phyloP scores from a whole-genome alignment of 2,329 filamentous ascomycete genomes.

The Harringtonia aguacate region DNA sequence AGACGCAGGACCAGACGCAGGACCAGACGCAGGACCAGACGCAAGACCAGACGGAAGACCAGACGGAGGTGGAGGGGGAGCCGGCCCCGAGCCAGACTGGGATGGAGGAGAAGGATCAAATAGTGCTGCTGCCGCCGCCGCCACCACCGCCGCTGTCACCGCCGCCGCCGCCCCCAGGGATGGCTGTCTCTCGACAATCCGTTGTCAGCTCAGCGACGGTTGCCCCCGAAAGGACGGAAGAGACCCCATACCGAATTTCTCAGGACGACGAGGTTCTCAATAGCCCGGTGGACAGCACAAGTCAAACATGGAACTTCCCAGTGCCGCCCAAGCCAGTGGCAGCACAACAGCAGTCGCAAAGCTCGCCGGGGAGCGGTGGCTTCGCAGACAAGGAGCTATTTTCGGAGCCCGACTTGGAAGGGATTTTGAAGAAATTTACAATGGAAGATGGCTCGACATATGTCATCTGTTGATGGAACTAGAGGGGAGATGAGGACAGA shows the following conservation, averaged over 20 bases:
- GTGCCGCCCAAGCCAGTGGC: constrained; percentile 2
- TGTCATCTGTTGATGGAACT: constrained; percentile 7
- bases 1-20: not conserved
- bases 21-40: not conserved
- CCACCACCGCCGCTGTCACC: not conserved
- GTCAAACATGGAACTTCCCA: constrained; percentile 6
- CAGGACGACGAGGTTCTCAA: constrained; percentile 11
- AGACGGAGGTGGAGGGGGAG: not conserved
- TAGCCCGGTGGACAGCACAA: constrained; percentile 7
- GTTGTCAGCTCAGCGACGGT: constrained; percentile 7
- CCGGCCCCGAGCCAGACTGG: not conserved
- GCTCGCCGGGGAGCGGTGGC: not conserved
- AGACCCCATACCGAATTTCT: constrained; percentile 10
- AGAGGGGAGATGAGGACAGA: not conserved
- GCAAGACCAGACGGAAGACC: constrained; percentile 4
- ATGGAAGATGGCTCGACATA: constrained; percentile 9
- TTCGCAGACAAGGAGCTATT: constrained; percentile 6
- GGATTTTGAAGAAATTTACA: constrained; percentile 9
- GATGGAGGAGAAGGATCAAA: not conserved
- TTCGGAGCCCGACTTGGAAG: constrained; percentile 7
- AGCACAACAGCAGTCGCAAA: not conserved
- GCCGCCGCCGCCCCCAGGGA: not conserved
- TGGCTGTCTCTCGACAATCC: constrained; percentile 1
- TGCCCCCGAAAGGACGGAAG: constrained; percentile 3
- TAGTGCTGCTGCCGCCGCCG: not conserved